Evolutionary conservation across 306 rosid species (phyloP), one percentile per base, ranked within the genome.

Genomic region (Quillaja saponaria): DNA sequence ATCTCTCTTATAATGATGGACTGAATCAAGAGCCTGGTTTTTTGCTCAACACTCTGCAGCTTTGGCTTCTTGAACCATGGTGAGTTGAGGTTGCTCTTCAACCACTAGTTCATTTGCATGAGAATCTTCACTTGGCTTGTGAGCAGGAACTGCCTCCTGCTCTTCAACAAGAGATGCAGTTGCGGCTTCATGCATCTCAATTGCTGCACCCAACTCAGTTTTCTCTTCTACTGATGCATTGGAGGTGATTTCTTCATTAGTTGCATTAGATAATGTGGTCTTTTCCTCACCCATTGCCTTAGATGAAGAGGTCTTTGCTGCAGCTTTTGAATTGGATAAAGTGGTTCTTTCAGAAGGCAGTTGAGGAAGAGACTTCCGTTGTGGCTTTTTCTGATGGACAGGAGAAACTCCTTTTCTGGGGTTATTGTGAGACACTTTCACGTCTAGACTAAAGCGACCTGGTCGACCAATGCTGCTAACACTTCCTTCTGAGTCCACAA

Each of bases 281-380:
- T 82, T 90, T 56, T 67, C 73, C 33, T 46, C 80, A 33, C 61
- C 59, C 71, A 52, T 58, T 61, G 74, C 80, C 82, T 87, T 83
- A 37, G 86, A 63, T 55, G 91, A 48, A 66, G 79, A 14, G 33
- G n/a, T n/a, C 58, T 80, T 85, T 33, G 61, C 81, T 10, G 62
- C 84, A 74, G 70, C 64, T 48, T 66, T 55, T 39, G 72, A 40
- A 53, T 61, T 76, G 63, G 91, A 60, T 56, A 82, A 69, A 66
- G 84, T 68, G 67, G 62, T 76, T 79, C 63, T 89, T 46, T 81
- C 95, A 66, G 97, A 76, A 44, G 84, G 81, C 68, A 89, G 80
- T 67, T 76, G 79, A 41, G 99, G 99, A 63, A 94, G 97, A 63
- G 99, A 94, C 77, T 73, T 94, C 21, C 99, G 72, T 13, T 72